Evolutionary conservation across 352 stramenopile genomes (phyloP), one percentile per base, ranked within the genome.

Genomic region (Phytophthora melonis): DNA sequence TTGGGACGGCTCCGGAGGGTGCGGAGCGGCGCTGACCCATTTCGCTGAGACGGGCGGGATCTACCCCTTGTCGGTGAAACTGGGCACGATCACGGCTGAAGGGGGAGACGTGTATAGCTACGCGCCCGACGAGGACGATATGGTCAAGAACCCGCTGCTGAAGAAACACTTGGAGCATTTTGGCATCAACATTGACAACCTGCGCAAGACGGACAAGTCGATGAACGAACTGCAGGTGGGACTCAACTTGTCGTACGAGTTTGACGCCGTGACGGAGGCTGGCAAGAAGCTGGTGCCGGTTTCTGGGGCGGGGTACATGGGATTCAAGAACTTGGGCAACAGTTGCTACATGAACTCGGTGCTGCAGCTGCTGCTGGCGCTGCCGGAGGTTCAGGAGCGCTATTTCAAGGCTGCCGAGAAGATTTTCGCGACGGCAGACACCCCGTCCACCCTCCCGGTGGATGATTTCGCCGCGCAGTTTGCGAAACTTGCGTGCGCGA

Each of bases 301-400:
- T 6, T 91, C 89, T 1, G 98, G 98, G 25, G 85, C 96, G 5
- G 97, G 95, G 13, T 91, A 94, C 52, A 94, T 99, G 53, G 98
- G 98, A 3, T 95, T 99, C 45, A 97, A 97, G 79, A 99, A 99
- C 83, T 74, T 99, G n/a, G 98, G 98, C 5, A 99, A 99, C 81
- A 99, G 93, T 34, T 99, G 98, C 87, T 99, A 99, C 86, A 96
- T 99, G 86, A 99, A 99, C 77, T 98, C 92, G 53, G 92, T 99
- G 53, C 81, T 99, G 16, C 98, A 99, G 82, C 70, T 99, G 18
- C 75, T 99, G 9, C 75, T 98, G 39, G 79, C 90, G 23, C 76
- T 97, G 1, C 89, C 89, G 0, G 88, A 97, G 60, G 65, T 97
- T 16, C 74, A 93, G 55, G 71, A 75, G 45, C 87, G 90, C 4